These are phyloP conservation scores for Thuja plicata DNA, from an alignment of 83 land plant species.

Conservation along the genomic window DNA sequence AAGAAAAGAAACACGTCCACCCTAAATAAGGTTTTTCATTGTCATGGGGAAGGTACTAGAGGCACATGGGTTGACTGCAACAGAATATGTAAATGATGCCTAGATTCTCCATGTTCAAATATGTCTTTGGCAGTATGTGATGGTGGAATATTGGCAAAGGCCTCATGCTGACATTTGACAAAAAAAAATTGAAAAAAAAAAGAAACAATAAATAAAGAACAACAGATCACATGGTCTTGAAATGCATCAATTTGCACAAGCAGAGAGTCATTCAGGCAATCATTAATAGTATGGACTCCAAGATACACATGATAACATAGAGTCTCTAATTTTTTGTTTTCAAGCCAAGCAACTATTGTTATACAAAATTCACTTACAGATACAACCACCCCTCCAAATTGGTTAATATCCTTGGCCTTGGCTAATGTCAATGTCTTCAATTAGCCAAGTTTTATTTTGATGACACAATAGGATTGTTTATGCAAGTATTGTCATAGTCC, in stretches of 20 bases:
- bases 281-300: background rate
- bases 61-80: background rate
- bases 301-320: background rate
- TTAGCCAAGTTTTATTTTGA: no score
- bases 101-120: background rate
- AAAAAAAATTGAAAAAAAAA: no score
- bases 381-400: no score
- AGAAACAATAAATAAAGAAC: no score
- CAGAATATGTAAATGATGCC: background rate
- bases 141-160: background rate
- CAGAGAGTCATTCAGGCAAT: background rate
- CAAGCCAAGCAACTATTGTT: no score
- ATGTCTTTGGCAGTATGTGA: background rate
- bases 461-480: no score
- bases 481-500: no score
- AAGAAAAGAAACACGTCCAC: background rate
- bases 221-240: background rate
- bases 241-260: background rate
- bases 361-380: no score
- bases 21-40: background rate
- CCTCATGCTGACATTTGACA: background rate
- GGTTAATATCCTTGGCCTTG: no score
- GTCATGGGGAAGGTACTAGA: background rate
- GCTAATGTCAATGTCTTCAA: no score
- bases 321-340: background rate